These are phyloP conservation scores for Debaryomyces fabryi DNA, from an alignment of 1,139 yeast species.

Conservation along the genomic window DNA sequence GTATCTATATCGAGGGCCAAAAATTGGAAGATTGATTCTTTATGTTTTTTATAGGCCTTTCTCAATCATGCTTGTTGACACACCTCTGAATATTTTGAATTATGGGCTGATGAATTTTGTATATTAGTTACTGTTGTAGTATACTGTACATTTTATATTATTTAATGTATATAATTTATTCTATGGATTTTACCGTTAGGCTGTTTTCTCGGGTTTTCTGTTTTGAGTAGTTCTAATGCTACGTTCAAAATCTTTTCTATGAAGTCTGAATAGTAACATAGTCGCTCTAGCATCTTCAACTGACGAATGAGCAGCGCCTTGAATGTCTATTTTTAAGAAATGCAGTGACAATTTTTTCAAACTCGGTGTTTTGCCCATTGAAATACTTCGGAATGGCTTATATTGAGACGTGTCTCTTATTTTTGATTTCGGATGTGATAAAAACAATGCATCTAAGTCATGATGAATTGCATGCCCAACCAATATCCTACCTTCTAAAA, in stretches of 20 bases:
- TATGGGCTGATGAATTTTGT: not conserved
- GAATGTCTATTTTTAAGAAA: constrained; percentile 65
- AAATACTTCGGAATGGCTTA: constrained; percentile 56
- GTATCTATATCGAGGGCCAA: constrained; percentile 41
- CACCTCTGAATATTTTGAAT: not conserved
- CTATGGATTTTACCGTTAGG: not conserved
- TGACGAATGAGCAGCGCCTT: constrained; percentile 77
- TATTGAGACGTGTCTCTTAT: constrained; percentile 78
- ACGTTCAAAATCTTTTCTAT: constrained; percentile 63
- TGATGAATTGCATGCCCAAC: constrained; percentile 88
- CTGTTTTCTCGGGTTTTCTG: not conserved
- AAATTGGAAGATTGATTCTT: constrained; percentile 34
- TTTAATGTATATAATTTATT: not conserved
- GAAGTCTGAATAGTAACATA: constrained; percentile 71
- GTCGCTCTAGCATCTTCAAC: constrained; percentile 91
- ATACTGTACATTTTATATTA: constrained; percentile 7
- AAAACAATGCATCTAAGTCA: constrained; percentile 67
- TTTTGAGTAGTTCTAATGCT: constrained; percentile 5
- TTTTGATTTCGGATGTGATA: constrained; percentile 66
- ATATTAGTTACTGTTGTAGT: not conserved
- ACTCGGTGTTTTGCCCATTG: constrained; percentile 72
- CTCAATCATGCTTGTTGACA: not conserved
- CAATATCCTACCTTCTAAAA: constrained; percentile 55
- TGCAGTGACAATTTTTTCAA: constrained; percentile 66
- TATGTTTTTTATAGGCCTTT: not conserved